phyloP scores from a whole-genome alignment of 2,329 filamentous ascomycete species.

The Chaetothyriales sp. region DNA sequence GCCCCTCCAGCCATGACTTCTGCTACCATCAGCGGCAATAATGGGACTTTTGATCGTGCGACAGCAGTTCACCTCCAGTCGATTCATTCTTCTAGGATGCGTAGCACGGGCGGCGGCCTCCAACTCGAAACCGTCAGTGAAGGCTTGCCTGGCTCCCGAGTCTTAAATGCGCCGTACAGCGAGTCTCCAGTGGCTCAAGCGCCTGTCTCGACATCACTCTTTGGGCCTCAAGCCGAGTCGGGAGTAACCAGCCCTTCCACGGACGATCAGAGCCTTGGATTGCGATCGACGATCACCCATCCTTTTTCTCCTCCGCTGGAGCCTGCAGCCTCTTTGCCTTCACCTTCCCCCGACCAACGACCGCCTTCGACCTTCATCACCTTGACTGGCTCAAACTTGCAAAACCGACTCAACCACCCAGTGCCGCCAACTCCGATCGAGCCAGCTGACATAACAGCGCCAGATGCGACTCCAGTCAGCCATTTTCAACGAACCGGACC shows the following conservation, averaged over 20 bases:
- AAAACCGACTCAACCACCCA: conserved; percentile 21
- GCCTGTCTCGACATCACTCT: not conserved
- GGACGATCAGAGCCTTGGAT: conserved; percentile 2
- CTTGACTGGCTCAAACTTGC: conserved; percentile 20
- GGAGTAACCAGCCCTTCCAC: not conserved
- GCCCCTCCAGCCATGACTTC: not conserved
- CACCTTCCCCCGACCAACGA: not conserved
- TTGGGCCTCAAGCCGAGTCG: not conserved
- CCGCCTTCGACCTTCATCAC: conserved; percentile 10
- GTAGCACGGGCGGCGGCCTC: not conserved
- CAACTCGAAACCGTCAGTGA: not conserved
- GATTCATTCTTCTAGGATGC: not conserved
- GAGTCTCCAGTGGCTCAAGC: not conserved
- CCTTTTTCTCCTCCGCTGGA: not conserved
- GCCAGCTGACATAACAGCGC: conserved; percentile 3
- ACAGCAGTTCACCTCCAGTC: not conserved
- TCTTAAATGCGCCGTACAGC: not conserved
- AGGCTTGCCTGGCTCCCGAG: not conserved
- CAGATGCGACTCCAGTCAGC: conserved; percentile 1
- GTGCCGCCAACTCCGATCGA: conserved; percentile 19
- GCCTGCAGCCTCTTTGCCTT: not conserved
- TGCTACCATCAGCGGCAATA: not conserved
- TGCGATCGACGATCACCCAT: not conserved
- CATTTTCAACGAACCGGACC: conserved; percentile 1
- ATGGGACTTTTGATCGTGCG: not conserved